phyloP scores from a whole-genome alignment of 768 basidiomycete species.

The Melanogaster broomeanus region DNA sequence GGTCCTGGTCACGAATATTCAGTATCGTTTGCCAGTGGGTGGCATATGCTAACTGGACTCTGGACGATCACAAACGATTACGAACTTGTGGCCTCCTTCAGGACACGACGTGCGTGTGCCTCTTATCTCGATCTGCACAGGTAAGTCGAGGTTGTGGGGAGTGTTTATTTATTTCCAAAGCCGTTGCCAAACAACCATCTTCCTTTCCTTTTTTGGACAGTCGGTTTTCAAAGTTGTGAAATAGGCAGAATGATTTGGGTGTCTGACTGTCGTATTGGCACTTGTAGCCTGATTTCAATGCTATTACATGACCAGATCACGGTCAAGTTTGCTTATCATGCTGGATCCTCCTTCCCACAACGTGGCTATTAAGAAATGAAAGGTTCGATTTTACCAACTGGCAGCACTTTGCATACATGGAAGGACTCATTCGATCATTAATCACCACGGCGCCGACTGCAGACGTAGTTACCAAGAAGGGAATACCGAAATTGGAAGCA shows the following conservation, averaged over 20 bases:
- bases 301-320: not conserved
- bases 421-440: not conserved
- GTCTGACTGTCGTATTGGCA: not conserved
- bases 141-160: too few relatives aligned
- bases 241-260: too few relatives aligned
- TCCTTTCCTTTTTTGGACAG: slow-evolving; percentile 1
- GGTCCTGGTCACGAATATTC: too few relatives aligned
- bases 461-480: not conserved
- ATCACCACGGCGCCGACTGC: not conserved
- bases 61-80: too few relatives aligned
- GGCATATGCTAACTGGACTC: too few relatives aligned
- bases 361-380: too few relatives aligned
- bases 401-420: not conserved
- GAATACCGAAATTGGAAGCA: not conserved
- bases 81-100: too few relatives aligned
- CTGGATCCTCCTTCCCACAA: too few relatives aligned
- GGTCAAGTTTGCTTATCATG: too few relatives aligned
- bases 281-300: not conserved
- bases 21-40: not conserved
- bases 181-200: slow-evolving; percentile 22
- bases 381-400: too few relatives aligned
- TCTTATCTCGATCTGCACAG: slow-evolving; percentile 14
- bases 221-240: not conserved
- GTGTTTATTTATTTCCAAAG: slow-evolving; percentile 9
- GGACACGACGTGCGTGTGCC: not conserved